Evolutionary conservation across 2,329 filamentous ascomycete species (phyloP), one percentile per base, ranked within the genome.

Genomic region (Pyricularia sp.): DNA sequence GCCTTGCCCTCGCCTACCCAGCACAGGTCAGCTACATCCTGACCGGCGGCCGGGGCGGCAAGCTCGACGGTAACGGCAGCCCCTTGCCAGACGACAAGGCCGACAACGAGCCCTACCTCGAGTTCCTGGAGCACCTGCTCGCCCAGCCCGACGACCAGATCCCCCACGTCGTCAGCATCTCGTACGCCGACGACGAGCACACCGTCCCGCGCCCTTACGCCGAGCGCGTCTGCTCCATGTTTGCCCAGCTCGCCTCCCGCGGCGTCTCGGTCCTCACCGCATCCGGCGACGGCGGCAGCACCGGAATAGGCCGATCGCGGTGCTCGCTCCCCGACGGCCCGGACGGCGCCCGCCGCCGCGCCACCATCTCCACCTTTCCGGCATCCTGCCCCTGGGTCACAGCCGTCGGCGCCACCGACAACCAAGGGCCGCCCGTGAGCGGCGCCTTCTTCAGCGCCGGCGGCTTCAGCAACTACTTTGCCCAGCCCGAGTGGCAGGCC

Each of bases 381-480:
- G 85, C 84, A 0, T 84, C 85, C 0, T 92, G 90, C 72, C 90
- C 89, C 0, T 92, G 86, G 76, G 85, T 92, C 9, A 92, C 90
- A 0, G 79, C 84, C 2, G 85, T 92, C 1, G 90, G 90, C 7
- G 89, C 85, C 1, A 88, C 87, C 79, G 66, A 28, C 59, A 63
- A 79, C 71, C 72, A 72, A 1, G 72, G 72, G 3, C 74, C 77
- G 4, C 80, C 80, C 0, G 78, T 82, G 12, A 74, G 72, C 2
- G 83, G 79, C 4, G 79, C 83, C 1, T 72, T 72, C n/a, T 84
- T 81, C 73, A 84, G 81, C 68, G 78, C 80, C 3, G 83, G 85
- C 9, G 85, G 85, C 4, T 87, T 87, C 76, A 84, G 82, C 69
- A 79, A 82, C 69, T 82, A 82, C 72, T 87, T 86, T 71, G 20